These are phyloP conservation scores for Zizania latifolia DNA, from an alignment of 176 grass and related monocot genomes.

Conservation along the genomic window DNA sequence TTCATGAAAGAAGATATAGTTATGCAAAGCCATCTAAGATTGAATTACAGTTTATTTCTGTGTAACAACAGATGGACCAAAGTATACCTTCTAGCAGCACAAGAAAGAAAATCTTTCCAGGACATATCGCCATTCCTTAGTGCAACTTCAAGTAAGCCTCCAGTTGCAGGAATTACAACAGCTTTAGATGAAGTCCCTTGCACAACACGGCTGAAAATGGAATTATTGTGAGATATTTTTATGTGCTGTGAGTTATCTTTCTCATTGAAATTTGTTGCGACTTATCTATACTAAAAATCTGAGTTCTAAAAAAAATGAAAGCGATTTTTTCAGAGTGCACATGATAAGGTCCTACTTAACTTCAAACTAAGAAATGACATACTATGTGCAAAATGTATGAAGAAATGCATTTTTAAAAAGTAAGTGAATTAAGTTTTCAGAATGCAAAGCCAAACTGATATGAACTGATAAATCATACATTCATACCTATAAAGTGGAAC, in stretches of 20 bases:
- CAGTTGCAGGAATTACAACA: slow-evolving; percentile 66
- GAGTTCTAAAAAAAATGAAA: not conserved
- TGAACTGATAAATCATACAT: slow-evolving; percentile 27
- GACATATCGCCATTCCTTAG: slow-evolving; percentile 70
- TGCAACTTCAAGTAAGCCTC: slow-evolving; percentile 48
- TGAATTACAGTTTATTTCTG: not conserved
- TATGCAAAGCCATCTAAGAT: not conserved
- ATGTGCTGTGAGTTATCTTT: not conserved
- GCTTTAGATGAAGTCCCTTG: slow-evolving; percentile 66
- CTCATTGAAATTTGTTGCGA: not conserved
- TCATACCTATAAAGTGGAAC: slow-evolving; percentile 91
- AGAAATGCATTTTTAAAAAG: not conserved
- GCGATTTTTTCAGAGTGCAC: not conserved
- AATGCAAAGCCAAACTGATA: not conserved
- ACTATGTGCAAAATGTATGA: not conserved
- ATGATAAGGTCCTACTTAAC: not conserved
- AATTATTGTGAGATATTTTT: slow-evolving; percentile 8
- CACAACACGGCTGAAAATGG: slow-evolving; percentile 56
- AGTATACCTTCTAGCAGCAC: slow-evolving; percentile 44
- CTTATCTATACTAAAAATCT: not conserved
- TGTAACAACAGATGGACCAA: slow-evolving; percentile 1
- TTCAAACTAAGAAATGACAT: not conserved
- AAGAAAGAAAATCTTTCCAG: slow-evolving; percentile 77
- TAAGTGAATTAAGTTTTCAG: not conserved
- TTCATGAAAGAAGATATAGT: not conserved